phyloP scores from a whole-genome alignment of 768 basidiomycete species.

The Jaapia argillacea region DNA sequence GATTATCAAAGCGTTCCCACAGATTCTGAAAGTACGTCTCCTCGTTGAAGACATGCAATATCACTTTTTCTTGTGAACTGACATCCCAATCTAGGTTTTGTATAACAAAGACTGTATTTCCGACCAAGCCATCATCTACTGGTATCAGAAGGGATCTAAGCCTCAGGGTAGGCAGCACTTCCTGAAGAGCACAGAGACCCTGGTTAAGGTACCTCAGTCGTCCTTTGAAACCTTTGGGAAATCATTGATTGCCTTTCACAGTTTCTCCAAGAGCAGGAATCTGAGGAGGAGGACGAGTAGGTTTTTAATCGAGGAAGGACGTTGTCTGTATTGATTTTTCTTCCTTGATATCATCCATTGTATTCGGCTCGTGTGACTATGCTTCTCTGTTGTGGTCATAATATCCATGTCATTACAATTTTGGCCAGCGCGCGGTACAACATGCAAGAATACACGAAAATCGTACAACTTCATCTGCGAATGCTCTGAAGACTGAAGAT shows the following conservation, averaged over 20 bases:
- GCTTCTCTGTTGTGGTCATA: too few species aligned
- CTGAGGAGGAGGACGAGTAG: conserved; percentile 63
- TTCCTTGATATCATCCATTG: too few species aligned
- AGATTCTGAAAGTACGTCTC: conserved; percentile 71
- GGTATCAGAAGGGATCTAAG: conserved; percentile 96
- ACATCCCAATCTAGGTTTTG: conserved; percentile 47
- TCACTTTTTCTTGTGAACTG: conserved; percentile 2
- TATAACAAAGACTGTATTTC: conserved; percentile 95
- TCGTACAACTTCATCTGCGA: conserved; percentile 5
- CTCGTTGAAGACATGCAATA: neutral
- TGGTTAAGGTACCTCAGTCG: conserved; percentile 65
- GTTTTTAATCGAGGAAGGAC: conserved; percentile 23
- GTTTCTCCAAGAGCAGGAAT: conserved; percentile 87
- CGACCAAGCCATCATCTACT: conserved; percentile 95
- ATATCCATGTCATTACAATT: too few species aligned
- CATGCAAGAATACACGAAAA: neutral
- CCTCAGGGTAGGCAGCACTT: conserved; percentile 94
- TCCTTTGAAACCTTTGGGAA: neutral
- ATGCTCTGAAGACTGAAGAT: neutral
- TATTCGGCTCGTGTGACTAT: too few species aligned
- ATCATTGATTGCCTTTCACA: conserved; percentile 16
- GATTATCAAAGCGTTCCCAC: conserved; percentile 89
- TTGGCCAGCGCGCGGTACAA: neutral
- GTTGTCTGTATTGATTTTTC: too few species aligned
- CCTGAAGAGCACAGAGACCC: conserved; percentile 74